Evolutionary conservation across 352 stramenopile species (phyloP).

Genomic region (Aphanomyces astaci): DNA sequence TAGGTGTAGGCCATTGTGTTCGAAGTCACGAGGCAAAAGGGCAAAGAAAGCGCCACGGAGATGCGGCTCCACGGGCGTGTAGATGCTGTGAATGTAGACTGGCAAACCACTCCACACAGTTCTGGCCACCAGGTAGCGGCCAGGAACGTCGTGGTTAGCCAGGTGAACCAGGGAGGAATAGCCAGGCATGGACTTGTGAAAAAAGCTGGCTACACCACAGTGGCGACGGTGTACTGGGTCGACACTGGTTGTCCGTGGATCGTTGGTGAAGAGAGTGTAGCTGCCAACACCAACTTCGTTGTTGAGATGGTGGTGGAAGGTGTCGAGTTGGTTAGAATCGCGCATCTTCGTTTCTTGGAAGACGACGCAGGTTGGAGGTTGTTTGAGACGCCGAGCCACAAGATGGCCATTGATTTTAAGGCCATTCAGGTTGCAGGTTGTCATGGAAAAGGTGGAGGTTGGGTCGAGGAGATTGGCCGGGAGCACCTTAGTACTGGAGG

Average conservation of each 20-base stretch:
- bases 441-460: too few relatives aligned
- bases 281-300: background rate
- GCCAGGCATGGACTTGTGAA: background rate
- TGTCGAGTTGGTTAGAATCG: background rate
- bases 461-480: too few relatives aligned
- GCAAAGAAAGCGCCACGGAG: conserved; percentile 9
- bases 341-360: background rate
- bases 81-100: conserved; percentile 24
- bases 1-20: conserved; percentile 10
- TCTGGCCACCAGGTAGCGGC: conserved; percentile 13
- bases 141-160: background rate
- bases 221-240: background rate
- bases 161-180: background rate
- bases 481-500: too few relatives aligned
- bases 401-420: too few relatives aligned
- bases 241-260: background rate
- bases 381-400: too few relatives aligned
- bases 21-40: conserved; percentile 15
- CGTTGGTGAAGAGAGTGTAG: background rate
- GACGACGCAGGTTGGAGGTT: background rate
- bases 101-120: background rate
- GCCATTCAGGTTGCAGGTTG: too few relatives aligned
- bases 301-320: background rate
- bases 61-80: background rate
- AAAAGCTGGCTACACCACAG: background rate